These are phyloP conservation scores for Cichorium intybus DNA, from an alignment of 140 eudicot species.

Conservation along the genomic window DNA sequence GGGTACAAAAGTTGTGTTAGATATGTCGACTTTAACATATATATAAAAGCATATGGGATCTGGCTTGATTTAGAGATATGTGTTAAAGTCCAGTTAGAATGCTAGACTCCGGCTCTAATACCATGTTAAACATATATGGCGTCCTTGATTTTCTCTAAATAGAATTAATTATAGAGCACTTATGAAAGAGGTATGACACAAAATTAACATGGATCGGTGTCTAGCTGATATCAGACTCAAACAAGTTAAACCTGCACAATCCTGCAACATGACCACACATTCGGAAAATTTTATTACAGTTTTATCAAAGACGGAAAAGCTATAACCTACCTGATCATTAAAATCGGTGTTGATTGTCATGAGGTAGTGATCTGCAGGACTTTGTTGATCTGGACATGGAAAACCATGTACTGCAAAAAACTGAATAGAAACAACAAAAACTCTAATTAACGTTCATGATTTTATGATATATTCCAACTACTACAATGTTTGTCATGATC, in stretches of 20 bases:
- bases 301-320: neutral
- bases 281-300: neutral
- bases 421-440: slow-evolving; percentile 27
- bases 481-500: neutral
- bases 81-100: no score
- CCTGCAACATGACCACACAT: neutral
- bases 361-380: slow-evolving; percentile 73
- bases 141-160: no score
- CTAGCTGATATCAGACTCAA: no score
- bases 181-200: no score
- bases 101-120: no score
- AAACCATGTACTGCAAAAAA: slow-evolving; percentile 60
- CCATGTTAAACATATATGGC: no score
- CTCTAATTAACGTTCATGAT: neutral
- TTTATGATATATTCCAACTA: neutral
- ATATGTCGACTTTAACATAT: no score
- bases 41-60: no score
- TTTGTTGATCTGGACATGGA: slow-evolving; percentile 55
- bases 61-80: no score
- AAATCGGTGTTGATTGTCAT: slow-evolving; percentile 65
- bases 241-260: no score
- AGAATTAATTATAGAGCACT: no score
- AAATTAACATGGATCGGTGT: no score
- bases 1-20: neutral
- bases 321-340: slow-evolving; percentile 43